phyloP scores from a whole-genome alignment of 768 basidiomycete species.

The Boletus edulis region DNA sequence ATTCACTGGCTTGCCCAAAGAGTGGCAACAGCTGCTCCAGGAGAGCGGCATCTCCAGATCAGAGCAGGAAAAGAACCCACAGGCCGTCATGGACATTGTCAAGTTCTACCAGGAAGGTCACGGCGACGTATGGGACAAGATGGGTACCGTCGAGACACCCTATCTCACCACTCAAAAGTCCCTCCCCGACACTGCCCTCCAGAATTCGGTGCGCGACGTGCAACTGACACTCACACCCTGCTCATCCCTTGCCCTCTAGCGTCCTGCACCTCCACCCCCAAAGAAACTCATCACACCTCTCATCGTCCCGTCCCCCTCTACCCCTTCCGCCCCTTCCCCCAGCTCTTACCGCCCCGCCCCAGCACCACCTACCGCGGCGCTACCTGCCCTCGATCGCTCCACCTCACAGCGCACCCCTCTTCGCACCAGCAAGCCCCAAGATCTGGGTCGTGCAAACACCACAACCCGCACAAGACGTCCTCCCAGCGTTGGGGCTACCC shows the following conservation, averaged over 20 bases:
- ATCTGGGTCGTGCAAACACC: slow-evolving; percentile 64
- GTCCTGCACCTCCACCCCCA: slow-evolving; percentile 40
- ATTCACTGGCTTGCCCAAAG: slow-evolving; percentile 96
- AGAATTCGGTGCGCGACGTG: slow-evolving; percentile 50
- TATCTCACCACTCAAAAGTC: slow-evolving; percentile 28
- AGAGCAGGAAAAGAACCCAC: slow-evolving; percentile 97
- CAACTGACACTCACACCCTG: background rate
- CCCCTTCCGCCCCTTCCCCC: slow-evolving; percentile 41
- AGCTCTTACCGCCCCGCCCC: slow-evolving; percentile 68
- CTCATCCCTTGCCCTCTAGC: slow-evolving; percentile 25
- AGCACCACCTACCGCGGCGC: slow-evolving; percentile 60
- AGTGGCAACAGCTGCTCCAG: slow-evolving; percentile 97
- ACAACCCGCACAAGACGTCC: slow-evolving; percentile 63
- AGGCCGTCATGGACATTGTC: slow-evolving; percentile 98
- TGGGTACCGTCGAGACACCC: slow-evolving; percentile 52
- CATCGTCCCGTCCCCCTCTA: slow-evolving; percentile 25
- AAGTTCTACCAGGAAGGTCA: slow-evolving; percentile 95
- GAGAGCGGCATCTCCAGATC: slow-evolving; percentile 92
- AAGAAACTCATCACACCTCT: slow-evolving; percentile 37
- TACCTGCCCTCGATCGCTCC: slow-evolving; percentile 80
- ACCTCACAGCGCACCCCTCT: slow-evolving; percentile 78
- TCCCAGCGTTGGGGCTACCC: slow-evolving; percentile 35
- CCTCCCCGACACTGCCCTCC: slow-evolving; percentile 47
- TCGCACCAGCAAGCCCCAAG: slow-evolving; percentile 43
- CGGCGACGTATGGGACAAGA: slow-evolving; percentile 83